phyloP scores from a whole-genome alignment of 2,329 filamentous ascomycete genomes.

The Leptographium lundbergii region DNA sequence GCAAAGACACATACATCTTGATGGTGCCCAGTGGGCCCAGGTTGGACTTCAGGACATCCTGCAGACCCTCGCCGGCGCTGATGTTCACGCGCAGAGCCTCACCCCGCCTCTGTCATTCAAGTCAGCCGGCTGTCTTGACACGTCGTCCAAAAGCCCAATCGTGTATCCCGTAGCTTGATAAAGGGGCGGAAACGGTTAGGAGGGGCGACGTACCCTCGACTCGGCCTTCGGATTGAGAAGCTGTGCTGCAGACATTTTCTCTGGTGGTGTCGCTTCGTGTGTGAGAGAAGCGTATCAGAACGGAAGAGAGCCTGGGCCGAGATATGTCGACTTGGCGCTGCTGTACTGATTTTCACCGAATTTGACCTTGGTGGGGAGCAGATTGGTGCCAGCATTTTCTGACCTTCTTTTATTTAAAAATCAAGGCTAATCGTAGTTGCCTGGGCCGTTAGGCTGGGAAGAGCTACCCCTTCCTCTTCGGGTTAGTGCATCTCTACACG shows the following conservation, averaged over 20 bases:
- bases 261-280: background rate
- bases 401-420: background rate
- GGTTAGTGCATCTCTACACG: background rate
- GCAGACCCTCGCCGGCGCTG: slow-evolving; percentile 81
- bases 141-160: background rate
- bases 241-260: slow-evolving; percentile 88
- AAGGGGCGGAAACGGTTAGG: slow-evolving; percentile 2
- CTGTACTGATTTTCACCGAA: slow-evolving; percentile 6
- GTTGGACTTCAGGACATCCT: slow-evolving; percentile 94
- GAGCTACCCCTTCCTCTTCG: background rate
- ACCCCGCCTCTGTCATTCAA: slow-evolving; percentile 61
- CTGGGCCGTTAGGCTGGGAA: background rate
- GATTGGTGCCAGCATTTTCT: slow-evolving; percentile 1
- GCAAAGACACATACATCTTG: slow-evolving; percentile 58
- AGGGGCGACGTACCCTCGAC: slow-evolving; percentile 59
- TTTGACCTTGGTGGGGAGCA: slow-evolving; percentile 9
- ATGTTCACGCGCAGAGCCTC: slow-evolving; percentile 98
- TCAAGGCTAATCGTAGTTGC: background rate
- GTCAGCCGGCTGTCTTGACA: slow-evolving; percentile 15
- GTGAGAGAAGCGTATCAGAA: background rate
- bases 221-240: slow-evolving; percentile 98
- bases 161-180: background rate
- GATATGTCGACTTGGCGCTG: background rate
- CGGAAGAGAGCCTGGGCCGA: background rate
- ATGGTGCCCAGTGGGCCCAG: slow-evolving; percentile 86